Base-by-base conservation (phyloP, 2,329 filamentous ascomycete genomes). In the Venturiaceae sp. region DNA sequence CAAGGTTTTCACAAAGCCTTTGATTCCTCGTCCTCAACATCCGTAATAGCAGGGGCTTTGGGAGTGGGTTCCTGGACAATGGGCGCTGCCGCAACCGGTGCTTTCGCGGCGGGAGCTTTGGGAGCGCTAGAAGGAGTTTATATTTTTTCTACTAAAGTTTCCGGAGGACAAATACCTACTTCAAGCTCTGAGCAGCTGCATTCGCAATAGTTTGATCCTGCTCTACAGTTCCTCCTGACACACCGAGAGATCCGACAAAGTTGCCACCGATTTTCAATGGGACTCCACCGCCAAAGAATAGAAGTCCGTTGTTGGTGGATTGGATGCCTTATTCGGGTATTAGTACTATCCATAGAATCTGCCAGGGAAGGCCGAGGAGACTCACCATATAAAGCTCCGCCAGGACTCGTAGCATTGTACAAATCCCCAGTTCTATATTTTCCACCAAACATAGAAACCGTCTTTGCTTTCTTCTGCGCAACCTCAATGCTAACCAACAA, bases 91-190 rank as follows among this genome's bases (percentile, higher is more conserved):
- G 23, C 44, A n/a, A 30, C 26, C 30, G 23, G 2, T n/a, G 44
- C 26, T 30, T 30, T 50, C 23, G 23, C 28, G n/a, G 44, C 26
- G 7, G 44, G 26, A 50, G 26, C 44, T 50, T 2, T 30, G 3
- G 44, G 9, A 30, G 8, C 14, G 14, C 44, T 30, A n/a, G 44
- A 30, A 30, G 1, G 21, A n/a, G 13, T 32, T 50, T 7, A 85
- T 21, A 83, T 86, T 65, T 75, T 86, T 5, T 83, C 83, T 0
- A 81, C 78, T 1, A n/a, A n/a, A 4, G n/a, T 8, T 5, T 50
- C 6, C 44, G 30, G 8, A 50, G 41, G 11, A 30, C 8, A 30
- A n/a, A 39, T 50, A 30, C 23, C 52, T 56, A 55, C 55, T 58
- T 58, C 33, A 58, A 36, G 9, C 23, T 23, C 33, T 57, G 19